These are phyloP conservation scores for Chlorella variabilis DNA, from an alignment of 163 green algal species.

Conservation along the genomic window DNA sequence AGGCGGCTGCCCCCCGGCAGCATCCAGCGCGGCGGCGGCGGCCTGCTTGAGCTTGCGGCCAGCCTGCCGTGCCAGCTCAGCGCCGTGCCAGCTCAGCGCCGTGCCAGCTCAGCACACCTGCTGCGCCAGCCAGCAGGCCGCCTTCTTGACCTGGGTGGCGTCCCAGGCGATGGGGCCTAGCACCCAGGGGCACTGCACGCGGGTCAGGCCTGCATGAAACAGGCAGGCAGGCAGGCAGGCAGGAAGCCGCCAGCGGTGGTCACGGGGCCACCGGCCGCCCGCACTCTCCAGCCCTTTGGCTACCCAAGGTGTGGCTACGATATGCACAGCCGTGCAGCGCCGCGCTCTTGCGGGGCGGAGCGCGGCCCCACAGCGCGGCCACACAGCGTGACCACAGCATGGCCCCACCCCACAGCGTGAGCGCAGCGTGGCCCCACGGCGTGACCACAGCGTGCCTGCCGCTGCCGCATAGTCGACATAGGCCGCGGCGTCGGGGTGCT, in stretches of 20 bases:
- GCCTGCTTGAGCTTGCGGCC: no score
- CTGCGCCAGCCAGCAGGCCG: conserved; percentile 36
- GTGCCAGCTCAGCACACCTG: neutral
- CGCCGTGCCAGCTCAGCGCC: neutral
- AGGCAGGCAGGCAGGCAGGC: no score
- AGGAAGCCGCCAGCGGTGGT: neutral
- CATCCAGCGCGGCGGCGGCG: no score
- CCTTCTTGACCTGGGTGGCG: conserved; percentile 17
- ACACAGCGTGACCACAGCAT: neutral
- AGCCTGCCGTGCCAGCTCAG: no score
- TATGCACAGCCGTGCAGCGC: no score
- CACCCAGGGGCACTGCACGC: conserved; percentile 31
- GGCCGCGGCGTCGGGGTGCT: conserved; percentile 17
- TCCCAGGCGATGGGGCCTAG: conserved; percentile 26
- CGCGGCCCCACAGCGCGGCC: neutral
- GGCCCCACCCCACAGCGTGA: no score
- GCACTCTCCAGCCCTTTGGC: no score
- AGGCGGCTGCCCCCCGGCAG: no score
- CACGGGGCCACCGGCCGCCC: neutral
- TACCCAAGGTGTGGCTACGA: no score
- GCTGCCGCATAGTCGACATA: conserved; percentile 29
- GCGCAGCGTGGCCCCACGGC: neutral
- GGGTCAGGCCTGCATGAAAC: conserved; percentile 27
- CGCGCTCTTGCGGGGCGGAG: neutral
- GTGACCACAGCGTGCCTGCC: neutral